These are phyloP conservation scores for Lepidopterella palustris DNA, from an alignment of 495 filamentous ascomycete genomes.

Conservation along the genomic window DNA sequence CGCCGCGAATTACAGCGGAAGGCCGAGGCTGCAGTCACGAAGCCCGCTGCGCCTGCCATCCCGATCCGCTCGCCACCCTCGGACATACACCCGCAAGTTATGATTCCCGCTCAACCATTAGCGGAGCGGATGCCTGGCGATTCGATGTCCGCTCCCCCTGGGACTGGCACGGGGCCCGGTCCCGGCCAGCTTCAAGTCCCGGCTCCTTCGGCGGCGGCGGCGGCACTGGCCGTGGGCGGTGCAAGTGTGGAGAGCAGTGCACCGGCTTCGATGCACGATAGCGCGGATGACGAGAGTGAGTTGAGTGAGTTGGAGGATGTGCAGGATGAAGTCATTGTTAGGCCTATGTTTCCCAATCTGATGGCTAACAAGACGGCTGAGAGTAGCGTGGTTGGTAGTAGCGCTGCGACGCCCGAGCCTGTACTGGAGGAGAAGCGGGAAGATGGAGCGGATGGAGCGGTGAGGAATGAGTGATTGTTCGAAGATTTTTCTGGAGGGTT, in stretches of 20 bases:
- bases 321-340: conserved; percentile 1
- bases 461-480: too few species aligned
- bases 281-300: conserved; percentile 30
- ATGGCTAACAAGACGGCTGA: conserved; percentile 6
- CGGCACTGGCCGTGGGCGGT: neutral
- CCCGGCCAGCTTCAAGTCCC: conserved; percentile 1
- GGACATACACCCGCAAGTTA: neutral
- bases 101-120: neutral
- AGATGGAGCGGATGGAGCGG: too few species aligned
- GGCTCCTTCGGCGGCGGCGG: neutral
- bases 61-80: conserved; percentile 19
- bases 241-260: conserved; percentile 12
- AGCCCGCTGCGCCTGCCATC: conserved; percentile 11
- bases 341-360: conserved; percentile 8
- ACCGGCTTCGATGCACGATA: conserved; percentile 23
- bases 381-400: neutral
- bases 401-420: neutral
- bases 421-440: neutral
- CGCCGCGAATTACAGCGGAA: conserved; percentile 57
- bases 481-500: too few species aligned
- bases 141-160: neutral
- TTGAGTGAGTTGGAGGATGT: conserved; percentile 25
- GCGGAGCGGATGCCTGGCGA: conserved; percentile 9
- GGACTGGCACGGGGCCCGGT: neutral
- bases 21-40: conserved; percentile 53